These are phyloP conservation scores for Rhizophlyctis rosea DNA, from an alignment of 192 early-diverging fungal species.

Conservation along the genomic window DNA sequence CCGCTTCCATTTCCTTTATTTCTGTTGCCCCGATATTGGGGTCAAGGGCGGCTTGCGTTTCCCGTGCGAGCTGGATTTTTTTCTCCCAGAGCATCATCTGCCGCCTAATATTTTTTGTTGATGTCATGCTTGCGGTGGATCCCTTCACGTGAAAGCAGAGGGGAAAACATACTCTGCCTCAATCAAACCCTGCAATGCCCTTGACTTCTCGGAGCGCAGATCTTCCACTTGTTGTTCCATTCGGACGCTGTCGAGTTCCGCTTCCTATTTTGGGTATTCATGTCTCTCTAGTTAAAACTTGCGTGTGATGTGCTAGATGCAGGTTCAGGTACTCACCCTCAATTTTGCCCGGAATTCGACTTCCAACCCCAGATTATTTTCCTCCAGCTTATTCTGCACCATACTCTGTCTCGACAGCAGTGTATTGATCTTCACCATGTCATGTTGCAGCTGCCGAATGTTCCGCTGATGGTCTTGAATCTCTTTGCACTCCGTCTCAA, in stretches of 20 bases:
- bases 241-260: slow-evolving; percentile 51
- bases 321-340: slow-evolving; percentile 31
- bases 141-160: background rate
- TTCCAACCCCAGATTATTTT: slow-evolving; percentile 57
- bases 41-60: slow-evolving; percentile 61
- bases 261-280: slow-evolving; percentile 31
- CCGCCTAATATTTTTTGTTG: too few relatives aligned
- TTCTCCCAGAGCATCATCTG: slow-evolving; percentile 69
- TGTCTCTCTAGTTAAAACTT: too few relatives aligned
- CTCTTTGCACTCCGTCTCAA: slow-evolving; percentile 55
- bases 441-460: slow-evolving; percentile 53
- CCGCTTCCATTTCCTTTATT: slow-evolving; percentile 56
- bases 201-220: slow-evolving; percentile 48
- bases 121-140: background rate
- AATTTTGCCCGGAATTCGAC: slow-evolving; percentile 53
- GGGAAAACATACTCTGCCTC: slow-evolving; percentile 52
- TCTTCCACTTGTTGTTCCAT: slow-evolving; percentile 49
- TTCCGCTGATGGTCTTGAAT: slow-evolving; percentile 53
- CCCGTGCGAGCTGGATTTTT: slow-evolving; percentile 65
- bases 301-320: slow-evolving; percentile 5
- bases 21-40: slow-evolving; percentile 62
- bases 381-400: slow-evolving; percentile 50
- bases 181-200: slow-evolving; percentile 51
- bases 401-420: slow-evolving; percentile 49
- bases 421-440: slow-evolving; percentile 63